phyloP scores from a whole-genome alignment of 2,329 filamentous ascomycete genomes.

The Zymoseptoria crescenta region DNA sequence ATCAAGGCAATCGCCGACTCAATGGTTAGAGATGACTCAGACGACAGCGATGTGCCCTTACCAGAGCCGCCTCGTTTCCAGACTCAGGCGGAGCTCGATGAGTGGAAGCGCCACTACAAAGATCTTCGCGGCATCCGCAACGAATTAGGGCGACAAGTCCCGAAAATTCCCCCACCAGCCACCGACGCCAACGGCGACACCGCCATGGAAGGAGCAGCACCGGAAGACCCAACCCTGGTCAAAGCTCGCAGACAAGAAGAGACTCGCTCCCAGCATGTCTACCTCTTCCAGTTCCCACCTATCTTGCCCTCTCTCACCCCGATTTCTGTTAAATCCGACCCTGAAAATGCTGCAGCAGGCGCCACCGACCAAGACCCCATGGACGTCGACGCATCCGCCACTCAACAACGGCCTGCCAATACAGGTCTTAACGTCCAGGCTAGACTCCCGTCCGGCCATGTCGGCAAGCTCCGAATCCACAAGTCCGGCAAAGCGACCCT shows the following conservation, averaged over 20 bases:
- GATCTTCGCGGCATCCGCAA: slow-evolving; percentile 40
- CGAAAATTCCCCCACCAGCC: slow-evolving; percentile 18
- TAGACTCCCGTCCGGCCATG: slow-evolving; percentile 44
- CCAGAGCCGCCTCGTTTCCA: slow-evolving; percentile 38
- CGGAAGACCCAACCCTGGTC: slow-evolving; percentile 5
- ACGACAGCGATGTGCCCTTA: slow-evolving; percentile 13
- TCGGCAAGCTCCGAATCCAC: slow-evolving; percentile 56
- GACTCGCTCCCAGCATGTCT: slow-evolving; percentile 47
- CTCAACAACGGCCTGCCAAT: background rate
- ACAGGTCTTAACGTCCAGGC: slow-evolving; percentile 26
- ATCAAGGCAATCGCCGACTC: slow-evolving; percentile 10
- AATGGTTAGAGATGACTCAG: slow-evolving; percentile 1
- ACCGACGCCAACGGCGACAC: slow-evolving; percentile 38
- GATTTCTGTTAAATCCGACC: slow-evolving; percentile 28
- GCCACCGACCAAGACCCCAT: slow-evolving; percentile 12
- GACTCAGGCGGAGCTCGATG: slow-evolving; percentile 46
- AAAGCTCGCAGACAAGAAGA: slow-evolving; percentile 23
- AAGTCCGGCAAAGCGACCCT: slow-evolving; percentile 54
- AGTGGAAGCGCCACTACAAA: slow-evolving; percentile 42
- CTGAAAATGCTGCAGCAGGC: slow-evolving; percentile 13
- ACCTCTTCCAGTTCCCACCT: slow-evolving; percentile 58
- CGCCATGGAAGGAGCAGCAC: slow-evolving; percentile 28
- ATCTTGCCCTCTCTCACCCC: slow-evolving; percentile 50
- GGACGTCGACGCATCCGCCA: slow-evolving; percentile 14
- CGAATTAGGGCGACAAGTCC: slow-evolving; percentile 39